phyloP scores from a whole-genome alignment of 768 basidiomycete genomes.

The Amylocystis lapponica region DNA sequence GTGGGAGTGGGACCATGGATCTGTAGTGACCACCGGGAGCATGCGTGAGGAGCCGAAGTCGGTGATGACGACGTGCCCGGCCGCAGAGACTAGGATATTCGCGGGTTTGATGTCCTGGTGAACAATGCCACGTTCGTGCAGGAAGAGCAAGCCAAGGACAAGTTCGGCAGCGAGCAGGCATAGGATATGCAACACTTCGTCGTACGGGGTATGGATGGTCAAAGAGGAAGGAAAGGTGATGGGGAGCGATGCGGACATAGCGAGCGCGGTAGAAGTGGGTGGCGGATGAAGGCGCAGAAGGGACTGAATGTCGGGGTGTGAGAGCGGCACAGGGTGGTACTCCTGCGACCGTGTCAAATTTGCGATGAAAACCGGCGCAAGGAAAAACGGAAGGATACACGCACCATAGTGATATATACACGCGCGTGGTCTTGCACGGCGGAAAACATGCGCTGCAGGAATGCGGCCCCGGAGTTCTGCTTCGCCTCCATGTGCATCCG shows the following conservation, averaged over 20 bases:
- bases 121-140: slow-evolving; percentile 46
- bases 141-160: slow-evolving; percentile 27
- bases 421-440: slow-evolving; percentile 7
- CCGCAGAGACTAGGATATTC: slow-evolving; percentile 35
- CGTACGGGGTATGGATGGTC: slow-evolving; percentile 3
- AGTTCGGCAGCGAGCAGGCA: slow-evolving; percentile 11
- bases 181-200: slow-evolving; percentile 3
- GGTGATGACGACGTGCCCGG: slow-evolving; percentile 15
- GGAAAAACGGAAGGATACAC: not conserved
- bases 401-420: slow-evolving; percentile 11
- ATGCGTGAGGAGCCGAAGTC: slow-evolving; percentile 9
- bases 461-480: not conserved
- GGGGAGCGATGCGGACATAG: slow-evolving; percentile 5
- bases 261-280: not conserved
- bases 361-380: too few relatives aligned
- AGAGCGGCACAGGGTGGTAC: slow-evolving; percentile 4
- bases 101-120: slow-evolving; percentile 56
- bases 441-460: slow-evolving; percentile 3
- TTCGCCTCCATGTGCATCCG: not conserved
- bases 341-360: too few relatives aligned
- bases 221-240: slow-evolving; percentile 6
- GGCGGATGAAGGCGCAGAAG: slow-evolving; percentile 3
- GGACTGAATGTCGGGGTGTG: slow-evolving; percentile 4
- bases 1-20: not conserved
- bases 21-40: not conserved